Conservation (phyloP, 345 rosid species). For the Dipteronia sinensis region DNA sequence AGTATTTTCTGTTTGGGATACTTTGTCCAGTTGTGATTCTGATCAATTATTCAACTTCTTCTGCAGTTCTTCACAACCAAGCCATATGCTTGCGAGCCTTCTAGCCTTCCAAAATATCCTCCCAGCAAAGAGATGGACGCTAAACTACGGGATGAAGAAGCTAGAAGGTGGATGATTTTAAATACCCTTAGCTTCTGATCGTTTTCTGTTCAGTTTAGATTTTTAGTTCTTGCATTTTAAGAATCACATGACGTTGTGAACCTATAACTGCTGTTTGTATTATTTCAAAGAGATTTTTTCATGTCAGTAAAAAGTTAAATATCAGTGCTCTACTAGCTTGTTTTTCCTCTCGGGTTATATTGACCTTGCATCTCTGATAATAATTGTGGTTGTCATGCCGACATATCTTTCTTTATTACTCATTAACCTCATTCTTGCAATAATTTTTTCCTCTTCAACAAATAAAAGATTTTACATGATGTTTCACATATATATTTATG, state of each 20-base stretch:
- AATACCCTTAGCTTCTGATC: neutral
- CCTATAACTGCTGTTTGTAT: neutral
- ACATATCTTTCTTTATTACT: neutral
- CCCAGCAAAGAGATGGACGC: conserved; percentile 91
- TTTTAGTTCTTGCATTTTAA: conserved; percentile 1
- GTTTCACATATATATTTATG: neutral
- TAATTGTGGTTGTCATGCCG: neutral
- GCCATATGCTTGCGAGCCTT: conserved; percentile 82
- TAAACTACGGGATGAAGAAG: conserved; percentile 77
- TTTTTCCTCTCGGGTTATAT: neutral
- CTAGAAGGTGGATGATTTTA: conserved; percentile 61
- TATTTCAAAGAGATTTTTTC: neutral
- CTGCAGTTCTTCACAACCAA: conserved; percentile 70
- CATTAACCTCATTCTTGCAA: neutral
- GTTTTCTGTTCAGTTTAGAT: neutral
- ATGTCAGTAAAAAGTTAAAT: neutral
- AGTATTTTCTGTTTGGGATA: neutral
- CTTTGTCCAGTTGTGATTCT: conserved; percentile 1
- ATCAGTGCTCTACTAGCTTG: neutral
- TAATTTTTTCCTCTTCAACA: conserved; percentile 9
- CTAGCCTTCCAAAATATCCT: conserved; percentile 78
- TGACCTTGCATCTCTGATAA: neutral
- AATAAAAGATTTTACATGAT: neutral
- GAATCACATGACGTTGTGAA: neutral
- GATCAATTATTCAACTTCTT: conserved; percentile 19